Evolutionary conservation across 441 rosid species (phyloP).

Genomic region (Eruca vesicaria): DNA sequence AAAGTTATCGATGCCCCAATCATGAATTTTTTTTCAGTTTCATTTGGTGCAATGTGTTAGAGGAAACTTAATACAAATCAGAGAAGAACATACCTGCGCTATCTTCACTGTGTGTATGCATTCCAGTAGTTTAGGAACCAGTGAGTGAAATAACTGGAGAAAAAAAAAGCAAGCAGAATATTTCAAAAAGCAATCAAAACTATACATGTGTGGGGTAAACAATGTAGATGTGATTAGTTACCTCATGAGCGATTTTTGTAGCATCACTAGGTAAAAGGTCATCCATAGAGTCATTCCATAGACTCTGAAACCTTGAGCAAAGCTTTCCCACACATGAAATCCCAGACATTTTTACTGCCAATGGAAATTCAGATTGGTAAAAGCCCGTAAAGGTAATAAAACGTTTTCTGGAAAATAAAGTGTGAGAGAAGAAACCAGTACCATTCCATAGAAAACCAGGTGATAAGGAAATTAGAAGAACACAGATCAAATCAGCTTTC

Average conservation of each 20-base stretch:
- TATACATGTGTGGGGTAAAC: not conserved
- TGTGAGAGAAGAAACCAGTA: slow-evolving; percentile 36
- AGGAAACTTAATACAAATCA: not conserved
- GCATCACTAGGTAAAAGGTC: slow-evolving; percentile 35
- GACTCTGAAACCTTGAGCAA: slow-evolving; percentile 54
- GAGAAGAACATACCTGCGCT: slow-evolving; percentile 66
- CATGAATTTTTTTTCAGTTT: not conserved
- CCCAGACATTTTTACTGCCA: slow-evolving; percentile 79
- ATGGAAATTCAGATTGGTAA: slow-evolving; percentile 25
- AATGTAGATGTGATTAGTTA: slow-evolving; percentile 30
- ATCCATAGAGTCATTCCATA: slow-evolving; percentile 42
- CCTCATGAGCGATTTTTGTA: slow-evolving; percentile 61
- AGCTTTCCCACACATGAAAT: slow-evolving; percentile 73
- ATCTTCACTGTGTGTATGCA: slow-evolving; percentile 80
- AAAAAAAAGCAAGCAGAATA: slow-evolving; percentile 22
- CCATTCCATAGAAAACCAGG: slow-evolving; percentile 89
- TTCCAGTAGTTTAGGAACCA: slow-evolving; percentile 62
- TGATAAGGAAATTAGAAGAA: slow-evolving; percentile 49
- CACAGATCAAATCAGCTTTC: slow-evolving; percentile 56
- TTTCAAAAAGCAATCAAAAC: slow-evolving; percentile 7
- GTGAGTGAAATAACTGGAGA: slow-evolving; percentile 60
- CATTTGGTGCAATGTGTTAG: not conserved
- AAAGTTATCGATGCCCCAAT: not conserved
- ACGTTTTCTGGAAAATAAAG: slow-evolving; percentile 4
- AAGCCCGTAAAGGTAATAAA: slow-evolving; percentile 4